phyloP scores from a whole-genome alignment of 495 filamentous ascomycete species.

The Hypoxylon trugodes region DNA sequence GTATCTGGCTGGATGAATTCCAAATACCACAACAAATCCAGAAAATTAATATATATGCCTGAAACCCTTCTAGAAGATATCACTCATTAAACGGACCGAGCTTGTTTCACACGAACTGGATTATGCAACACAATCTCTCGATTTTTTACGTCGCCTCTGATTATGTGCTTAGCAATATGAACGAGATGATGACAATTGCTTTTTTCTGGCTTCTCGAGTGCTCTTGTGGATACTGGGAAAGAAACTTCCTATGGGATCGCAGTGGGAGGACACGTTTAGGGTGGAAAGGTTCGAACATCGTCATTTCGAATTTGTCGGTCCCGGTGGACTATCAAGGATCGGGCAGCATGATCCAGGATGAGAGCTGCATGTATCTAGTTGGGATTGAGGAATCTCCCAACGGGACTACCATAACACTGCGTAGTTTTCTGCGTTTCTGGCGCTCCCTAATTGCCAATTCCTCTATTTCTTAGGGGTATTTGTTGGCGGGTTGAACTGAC shows the following conservation, averaged over 20 bases:
- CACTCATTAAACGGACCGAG: constrained; percentile 37
- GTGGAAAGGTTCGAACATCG: background rate
- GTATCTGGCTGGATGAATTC: constrained; percentile 25
- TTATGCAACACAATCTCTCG: constrained; percentile 24
- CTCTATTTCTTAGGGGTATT: no score
- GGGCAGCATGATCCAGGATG: background rate
- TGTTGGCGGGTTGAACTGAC: no score
- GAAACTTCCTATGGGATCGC: background rate
- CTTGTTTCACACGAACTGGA: constrained; percentile 9
- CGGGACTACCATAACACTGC: background rate
- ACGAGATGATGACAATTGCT: constrained; percentile 9
- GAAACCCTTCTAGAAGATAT: constrained; percentile 16
- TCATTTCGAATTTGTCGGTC: background rate
- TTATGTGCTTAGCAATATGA: constrained; percentile 29
- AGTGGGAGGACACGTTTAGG: background rate
- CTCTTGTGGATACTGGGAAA: background rate
- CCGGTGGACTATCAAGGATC: constrained; percentile 20
- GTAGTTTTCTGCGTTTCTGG: background rate
- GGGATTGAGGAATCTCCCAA: constrained; percentile 1
- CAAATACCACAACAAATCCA: constrained; percentile 23
- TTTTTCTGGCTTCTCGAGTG: background rate
- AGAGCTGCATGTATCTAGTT: background rate
- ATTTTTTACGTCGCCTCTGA: constrained; percentile 16
- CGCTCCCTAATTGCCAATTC: background rate
- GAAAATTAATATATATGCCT: constrained; percentile 31